Base-by-base conservation (phyloP, 345 rosid genomes). In the Syzygium grande region DNA sequence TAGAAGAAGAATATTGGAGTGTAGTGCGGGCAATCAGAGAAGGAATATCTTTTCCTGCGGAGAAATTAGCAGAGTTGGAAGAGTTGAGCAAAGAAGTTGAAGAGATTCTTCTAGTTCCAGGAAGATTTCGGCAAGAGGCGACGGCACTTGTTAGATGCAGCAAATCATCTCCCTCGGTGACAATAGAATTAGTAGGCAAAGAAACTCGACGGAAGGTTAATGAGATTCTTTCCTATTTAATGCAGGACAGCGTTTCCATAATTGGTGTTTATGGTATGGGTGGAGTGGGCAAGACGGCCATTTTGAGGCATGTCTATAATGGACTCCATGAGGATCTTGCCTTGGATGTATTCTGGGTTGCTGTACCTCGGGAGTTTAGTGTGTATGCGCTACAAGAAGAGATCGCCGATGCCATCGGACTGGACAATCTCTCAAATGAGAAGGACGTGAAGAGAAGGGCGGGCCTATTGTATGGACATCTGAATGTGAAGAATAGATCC, bases 371-470 rank as follows among this genome's bases (percentile, higher is more conserved):
- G 1, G 43, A 16, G 16, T 65, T 65, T 30, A 1, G 78, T 30
- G 43, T 30, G 19, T 30, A 65, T 30, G 12, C 11, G 1, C 46
- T 17, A 68, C 23, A 68, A 68, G 13, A 68, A 65, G 23, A 65
- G 78, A 16, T 7, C 34, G 12, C 23, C 6, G 16, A 4, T 30
- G 23, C 9, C 0, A 38, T 65, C 22, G 1, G 0, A 0, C 43
- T 68, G 7, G 65, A 59, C 65, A 68, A 68, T 68, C 79, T 68
- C 23, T 68, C 79, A 17, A 30, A 68, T 4, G 79, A 68, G 23
- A 68, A 30, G 79, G 79, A 68, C 23, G 10, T 68, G 46, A 68
- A 34, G 21, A 68, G 79, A 34, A 34, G 23, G 79, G 46, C 4
- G 3, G 13, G 23, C 1, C 79, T 68, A 30, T 9, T 68, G 79